phyloP scores from a whole-genome alignment of 306 rosid species.

The Erythrophleum fordii region DNA sequence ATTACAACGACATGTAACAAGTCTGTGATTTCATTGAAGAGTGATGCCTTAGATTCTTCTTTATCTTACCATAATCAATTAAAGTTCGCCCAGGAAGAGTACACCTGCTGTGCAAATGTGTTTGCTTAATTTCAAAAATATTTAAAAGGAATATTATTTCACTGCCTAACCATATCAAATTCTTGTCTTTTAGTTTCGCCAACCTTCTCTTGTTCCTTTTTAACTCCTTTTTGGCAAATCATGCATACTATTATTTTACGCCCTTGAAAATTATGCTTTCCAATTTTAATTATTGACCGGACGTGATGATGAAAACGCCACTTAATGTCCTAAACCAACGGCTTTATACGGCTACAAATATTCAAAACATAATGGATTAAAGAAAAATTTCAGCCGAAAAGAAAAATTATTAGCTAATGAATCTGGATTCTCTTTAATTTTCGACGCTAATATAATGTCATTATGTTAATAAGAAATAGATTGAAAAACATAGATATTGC shows the following conservation, averaged over 20 bases:
- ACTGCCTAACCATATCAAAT: neutral
- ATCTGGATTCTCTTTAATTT: too few relatives aligned
- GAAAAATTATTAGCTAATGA: too few relatives aligned
- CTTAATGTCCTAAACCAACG: neutral
- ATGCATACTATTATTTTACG: neutral
- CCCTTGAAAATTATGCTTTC: neutral
- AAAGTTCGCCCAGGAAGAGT: neutral
- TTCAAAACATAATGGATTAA: too few relatives aligned
- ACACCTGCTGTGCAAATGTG: neutral
- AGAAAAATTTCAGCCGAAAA: too few relatives aligned
- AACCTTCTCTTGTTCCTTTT: neutral
- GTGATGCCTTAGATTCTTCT: neutral
- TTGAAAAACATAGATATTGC: too few relatives aligned
- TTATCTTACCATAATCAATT: neutral
- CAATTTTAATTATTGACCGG: neutral
- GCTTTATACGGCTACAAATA: neutral
- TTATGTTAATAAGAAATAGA: too few relatives aligned
- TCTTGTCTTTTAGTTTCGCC: neutral
- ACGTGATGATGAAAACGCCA: neutral
- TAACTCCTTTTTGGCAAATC: neutral
- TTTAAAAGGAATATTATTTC: neutral
- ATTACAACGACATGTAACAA: neutral
- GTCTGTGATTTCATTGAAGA: constrained; percentile 27
- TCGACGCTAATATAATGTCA: too few relatives aligned
- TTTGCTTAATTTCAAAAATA: neutral